Conservation (phyloP, 495 filamentous ascomycete genomes). For the Pseudomonodictys pantanalensis region DNA sequence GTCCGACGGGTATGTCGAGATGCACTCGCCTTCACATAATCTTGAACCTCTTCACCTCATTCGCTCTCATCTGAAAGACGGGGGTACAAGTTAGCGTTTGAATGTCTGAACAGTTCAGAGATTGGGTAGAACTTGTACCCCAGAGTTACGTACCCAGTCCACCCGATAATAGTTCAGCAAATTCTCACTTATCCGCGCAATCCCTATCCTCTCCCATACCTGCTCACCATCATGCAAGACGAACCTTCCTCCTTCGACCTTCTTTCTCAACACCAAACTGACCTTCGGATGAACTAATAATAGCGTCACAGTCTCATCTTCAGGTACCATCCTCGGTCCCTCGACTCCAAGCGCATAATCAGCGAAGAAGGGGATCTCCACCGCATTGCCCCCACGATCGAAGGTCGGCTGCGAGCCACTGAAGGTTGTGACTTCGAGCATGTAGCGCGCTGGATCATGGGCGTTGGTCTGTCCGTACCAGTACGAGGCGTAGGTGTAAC, state of each 20-base stretch:
- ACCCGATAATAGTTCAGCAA: not conserved
- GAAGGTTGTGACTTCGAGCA: not conserved
- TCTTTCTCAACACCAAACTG: not conserved
- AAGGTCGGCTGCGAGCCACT: not conserved
- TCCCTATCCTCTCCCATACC: constrained; percentile 4
- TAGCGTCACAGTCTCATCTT: not conserved
- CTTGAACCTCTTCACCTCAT: not conserved
- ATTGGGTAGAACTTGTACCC: too few species aligned
- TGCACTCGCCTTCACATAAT: too few species aligned
- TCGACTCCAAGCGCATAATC: constrained; percentile 3
- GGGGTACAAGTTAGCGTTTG: too few species aligned
- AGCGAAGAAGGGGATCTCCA: constrained; percentile 4
- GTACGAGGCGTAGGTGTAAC: constrained; percentile 1
- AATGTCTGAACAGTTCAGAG: too few species aligned
- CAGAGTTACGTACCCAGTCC: too few species aligned
- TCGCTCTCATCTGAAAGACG: constrained; percentile 3
- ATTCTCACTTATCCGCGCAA: not conserved
- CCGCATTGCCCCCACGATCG: not conserved
- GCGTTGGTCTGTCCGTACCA: not conserved
- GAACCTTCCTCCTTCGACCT: not conserved
- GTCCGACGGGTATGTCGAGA: too few species aligned
- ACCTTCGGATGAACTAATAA: constrained; percentile 7
- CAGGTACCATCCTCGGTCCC: not conserved
- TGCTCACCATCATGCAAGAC: not conserved
- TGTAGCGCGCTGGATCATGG: constrained; percentile 1